Base-by-base conservation (phyloP, 2,329 filamentous ascomycete genomes). In the Cladosporium colombiae region DNA sequence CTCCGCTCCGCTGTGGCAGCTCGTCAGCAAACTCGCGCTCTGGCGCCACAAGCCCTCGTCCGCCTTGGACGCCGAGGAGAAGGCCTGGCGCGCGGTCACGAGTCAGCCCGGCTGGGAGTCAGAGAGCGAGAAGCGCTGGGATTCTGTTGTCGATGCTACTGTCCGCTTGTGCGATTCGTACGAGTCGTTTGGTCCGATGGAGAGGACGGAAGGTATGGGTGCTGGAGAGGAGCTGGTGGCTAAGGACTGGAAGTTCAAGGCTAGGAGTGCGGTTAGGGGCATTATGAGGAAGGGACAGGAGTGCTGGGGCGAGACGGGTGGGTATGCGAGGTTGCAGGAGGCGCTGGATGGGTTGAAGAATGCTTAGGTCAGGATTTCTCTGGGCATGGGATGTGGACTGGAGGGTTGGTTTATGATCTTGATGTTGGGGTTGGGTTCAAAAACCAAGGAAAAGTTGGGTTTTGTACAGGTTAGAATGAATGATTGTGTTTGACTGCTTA, bases 211-310 rank as follows among this genome's bases (percentile, higher is more conserved):
- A 67, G 85, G 85, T 1, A 72, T 84, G 65, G 79, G 73, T 0
- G 81, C 76, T 1, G 82, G 83, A 0, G 87, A 89, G 68, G 87
- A 88, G 68, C 74, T 87, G 33, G 88, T 97, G 2, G 92, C 91
- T 2, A 85, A 85, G 66, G 89, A 89, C 73, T 99, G 95, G 95
- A 91, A 87, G 77, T 91, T 91, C 69, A 98, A 97, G 84, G 91
- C 92, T 0, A 84, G 92, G 72, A 96, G 88, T 76, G 93, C 93
- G 13, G 84, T 97, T 2, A 84, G 93, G 63, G 92, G 91, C 61
- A 89, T 98, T 7, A 85, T 96, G 83, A 90, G 92, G 0, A 90
- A 91, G 74, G 93, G 86, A 0, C 93, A 87, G 80, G 90, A 92
- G 73, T 85, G 78, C 14, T 97, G 93, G 92, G 93, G 97, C 78